Base-by-base conservation (phyloP, 441 rosid genomes). In the Kokia cookei region DNA sequence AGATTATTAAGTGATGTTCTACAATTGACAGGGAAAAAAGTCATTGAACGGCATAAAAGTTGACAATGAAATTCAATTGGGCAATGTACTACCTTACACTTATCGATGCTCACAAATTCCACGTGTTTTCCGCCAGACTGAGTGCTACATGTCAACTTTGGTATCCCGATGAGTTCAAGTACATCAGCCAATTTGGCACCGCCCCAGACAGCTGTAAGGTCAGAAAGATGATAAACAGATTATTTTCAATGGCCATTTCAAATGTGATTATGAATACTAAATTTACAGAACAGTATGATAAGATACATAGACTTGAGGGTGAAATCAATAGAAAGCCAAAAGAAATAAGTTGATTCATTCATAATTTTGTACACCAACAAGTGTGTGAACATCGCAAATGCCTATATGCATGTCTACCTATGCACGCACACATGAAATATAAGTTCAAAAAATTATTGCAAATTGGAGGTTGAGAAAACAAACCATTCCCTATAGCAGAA, bases 401-500 rank as follows among this genome's bases (percentile, higher is more conserved):
- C 72, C 14, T 68, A n/a, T 29, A 50, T n/a, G 5, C 45, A 5
- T 50, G 45, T 11, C 15, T 48, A 32, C 37, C 19, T 12, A 47
- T 47, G 3, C 58, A 27, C 1, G 5, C 48, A 15, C 29, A 47
- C 1, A 32, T 45, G 60, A 61, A 73, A 29, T 32, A 35, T 35
- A 53, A 35, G 19, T 53, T 35, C 1, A 6, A 19, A 35, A 17
- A 61, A 24, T 9, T 24, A 45, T 45, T 10, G 64, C 9, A 72
- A 64, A 17, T 57, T 24, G 53, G 63, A 22, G 17, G 50, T 15
- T 29, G 32, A 48, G 42, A 53, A 73, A 79, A 75, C 85, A 53
- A 77, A 96, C 99, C 98, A 74, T 92, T 96, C 73, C 98, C 99
- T 47, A 96, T 59, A 14, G 99, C 98, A 84, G 98, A 86, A 78